Base-by-base conservation (phyloP, 257 asterid species). In the Capsicum rhomboideum region DNA sequence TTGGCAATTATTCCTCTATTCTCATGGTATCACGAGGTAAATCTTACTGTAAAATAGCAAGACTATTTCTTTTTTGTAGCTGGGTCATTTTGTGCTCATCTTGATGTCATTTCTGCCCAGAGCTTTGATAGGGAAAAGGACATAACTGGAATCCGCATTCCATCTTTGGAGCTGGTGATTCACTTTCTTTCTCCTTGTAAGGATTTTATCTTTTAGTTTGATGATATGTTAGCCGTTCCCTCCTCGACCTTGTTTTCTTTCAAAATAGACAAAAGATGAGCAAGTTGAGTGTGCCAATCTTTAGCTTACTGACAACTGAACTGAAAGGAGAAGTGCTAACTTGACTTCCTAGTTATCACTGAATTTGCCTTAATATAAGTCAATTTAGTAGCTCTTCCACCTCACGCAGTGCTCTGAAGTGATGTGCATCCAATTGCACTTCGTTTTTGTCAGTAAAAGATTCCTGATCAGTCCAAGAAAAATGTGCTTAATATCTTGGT, bases 21-120 rank as follows among this genome's bases (percentile, higher is more conserved):
- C 83, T 95, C 98, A 86, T 95, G 98, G 98, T 95, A 95, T 89
- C 98, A 95, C 78, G 94, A 92, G 98, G 98, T 95, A 88, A 82
- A 40, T n/a, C 9, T 8, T 9, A 9, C 46, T 75, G 42, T 53
- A 55, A 64, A 28, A 46, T 61, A 42, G 71, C 42, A 81, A 79
- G 44, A 12, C 56, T 80, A 71, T 87, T 56, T 82, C 71, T 37
- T 40, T 28, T 82, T 53, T 49, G 68, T 34, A 50, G 86, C 55
- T 82, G 59, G 69, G 40, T 85, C 69, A 40, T 42, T 83, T 28
- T 21, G 37, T 79, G 72, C 77, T 5, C 31, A 68, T 78, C 34
- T 78, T 77, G 21, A 56, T 42, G 5, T 18, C 40, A 63, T 71
- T 55, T 85, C 13, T 82, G 11, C 80, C 72, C 93, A 95, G 98